Base-by-base conservation (phyloP, 225 moss, liverwort and hornwort genomes). In the Marchantia polymorpha region DNA sequence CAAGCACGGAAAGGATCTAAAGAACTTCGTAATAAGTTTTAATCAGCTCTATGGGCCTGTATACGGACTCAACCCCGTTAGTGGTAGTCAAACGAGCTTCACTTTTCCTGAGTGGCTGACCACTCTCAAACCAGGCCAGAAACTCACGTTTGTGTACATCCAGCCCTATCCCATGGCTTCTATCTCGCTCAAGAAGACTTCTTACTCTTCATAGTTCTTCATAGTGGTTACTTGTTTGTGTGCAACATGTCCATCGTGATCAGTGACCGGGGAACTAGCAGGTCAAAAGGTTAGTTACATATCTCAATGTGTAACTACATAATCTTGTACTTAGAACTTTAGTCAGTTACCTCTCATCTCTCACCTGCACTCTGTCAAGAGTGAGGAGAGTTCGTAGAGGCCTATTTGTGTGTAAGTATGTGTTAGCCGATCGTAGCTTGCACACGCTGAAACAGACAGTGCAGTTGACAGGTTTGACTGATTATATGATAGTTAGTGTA, bases 61-160 rank as follows among this genome's bases (percentile, higher is more conserved):
- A 9, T 80, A 64, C 16, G 80, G 80, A 63, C 73, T 80, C 2
- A 73, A 16, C 26, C 60, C 58, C 25, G 60, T 80, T 12, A 60
- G 50, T 39, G 72, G 73, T 68, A 69, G 50, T 19, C 10, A 55
- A 2, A 72, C 69, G 25, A 46, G 61, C 17, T 80, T 59, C 64
- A 80, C 72, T 12, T 80, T 80, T 26, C 80, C 80, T 46, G 5
- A 23, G 10, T 80, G 80, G 80, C 23, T 56, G 59, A 63, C 51
- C 1, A 72, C 25, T 72, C 72, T 80, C 10, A 73, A 72, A 49
- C 72, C 80, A 27, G 72, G 80, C 17, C 72, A 80, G 60, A 61
- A 25, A 50, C 72, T 80, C 10, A 63, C 46, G 8, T 80, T 80
- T 25, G 48, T 73, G 23, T 80, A 80, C 70, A n/a, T 80, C 30